Base-by-base conservation (phyloP, 2,329 filamentous ascomycete species). In the Drechslerella coelobrocha region DNA sequence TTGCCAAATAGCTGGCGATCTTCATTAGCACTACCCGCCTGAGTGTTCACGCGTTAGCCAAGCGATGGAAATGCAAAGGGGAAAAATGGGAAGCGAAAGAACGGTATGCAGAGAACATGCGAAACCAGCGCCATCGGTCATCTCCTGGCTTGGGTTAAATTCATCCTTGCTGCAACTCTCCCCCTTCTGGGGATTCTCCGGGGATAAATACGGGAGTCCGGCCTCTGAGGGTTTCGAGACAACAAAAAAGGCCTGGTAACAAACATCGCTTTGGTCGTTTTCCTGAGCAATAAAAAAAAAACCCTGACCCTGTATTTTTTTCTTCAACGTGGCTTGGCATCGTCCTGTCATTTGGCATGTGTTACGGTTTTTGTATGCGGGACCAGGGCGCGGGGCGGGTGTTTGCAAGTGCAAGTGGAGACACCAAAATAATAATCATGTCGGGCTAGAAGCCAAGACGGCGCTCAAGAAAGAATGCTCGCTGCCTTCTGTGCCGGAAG, bases 11-110 rank as follows among this genome's bases (percentile, higher is more conserved):
- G 53, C 24, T 43, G 27, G 55, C 7, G 65, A 69, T 69, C 57
- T 69, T 61, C 65, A 69, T 69, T 69, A 41, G 31, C 12, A 43
- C 34, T 57, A 43, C 65, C 65, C 27, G 19, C 57, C 62, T 61
- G 29, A 61, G 63, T 23, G 4, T 47, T 50, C n/a, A n/a, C 41
- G 37, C 34, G 9, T 61, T 21, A 41, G 37, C 21, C 39, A 51
- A 56, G 17, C 57, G 17, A 39, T 53, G 26, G 21, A 50, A 47
- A 10, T 23, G 23, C 19, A 54, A n/a, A n/a, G n/a, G 37, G 43
- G 54, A 34, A 41, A 68, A 21, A 21, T 39, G 50, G 48, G 21
- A 39, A 61, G 48, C 39, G 21, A n/a, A 34, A 27, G 48, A 41
- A 43, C 19, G 23, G 21, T 37, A 19, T 52, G 14, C 41, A 19